A percentile compares a stretch with the other conserved stretches of the same genome.
Conservation (phyloP, 176 grass and related monocot species). For the Areca catechu region DNA sequence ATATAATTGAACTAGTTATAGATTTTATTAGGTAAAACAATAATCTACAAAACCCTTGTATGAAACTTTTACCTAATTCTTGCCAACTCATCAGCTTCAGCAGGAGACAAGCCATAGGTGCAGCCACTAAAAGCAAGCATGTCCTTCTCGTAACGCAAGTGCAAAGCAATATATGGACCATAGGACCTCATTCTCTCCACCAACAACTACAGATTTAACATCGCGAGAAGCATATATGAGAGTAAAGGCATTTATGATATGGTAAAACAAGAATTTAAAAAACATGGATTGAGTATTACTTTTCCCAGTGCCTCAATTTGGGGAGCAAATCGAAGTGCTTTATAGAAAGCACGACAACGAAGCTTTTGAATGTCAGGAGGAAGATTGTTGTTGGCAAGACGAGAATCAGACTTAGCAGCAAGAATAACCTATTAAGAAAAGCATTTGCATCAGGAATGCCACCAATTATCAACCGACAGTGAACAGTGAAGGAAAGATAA, state of each 20-base stretch:
- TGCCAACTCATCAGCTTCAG: conserved; percentile 78
- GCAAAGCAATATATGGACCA: conserved; percentile 87
- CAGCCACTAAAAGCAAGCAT: conserved; percentile 99
- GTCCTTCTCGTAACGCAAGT: conserved; percentile 99
- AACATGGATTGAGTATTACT: conserved; percentile 21
- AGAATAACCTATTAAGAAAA: background rate
- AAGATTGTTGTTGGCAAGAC: conserved; percentile 6
- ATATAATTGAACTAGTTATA: too few species aligned
- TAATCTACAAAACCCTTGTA: background rate
- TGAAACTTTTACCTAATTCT: conserved; percentile 44
- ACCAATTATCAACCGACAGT: too few species aligned
- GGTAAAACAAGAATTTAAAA: too few species aligned
- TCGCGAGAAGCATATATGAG: too few species aligned
- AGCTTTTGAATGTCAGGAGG: conserved; percentile 5
- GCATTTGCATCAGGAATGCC: conserved; percentile 15
- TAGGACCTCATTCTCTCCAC: conserved; percentile 91
- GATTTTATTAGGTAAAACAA: too few species aligned
- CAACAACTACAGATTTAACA: conserved; percentile 47
- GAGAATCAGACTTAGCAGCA: conserved; percentile 7
- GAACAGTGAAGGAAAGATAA: too few species aligned
- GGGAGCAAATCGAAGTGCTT: conserved; percentile 24
- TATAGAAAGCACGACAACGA: conserved; percentile 2
- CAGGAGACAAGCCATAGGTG: conserved; percentile 71
- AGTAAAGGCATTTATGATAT: too few species aligned
- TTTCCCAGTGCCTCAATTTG: conserved; percentile 4